phyloP scores from a whole-genome alignment of 1,139 yeast genomes.

The Pichia sp. region DNA sequence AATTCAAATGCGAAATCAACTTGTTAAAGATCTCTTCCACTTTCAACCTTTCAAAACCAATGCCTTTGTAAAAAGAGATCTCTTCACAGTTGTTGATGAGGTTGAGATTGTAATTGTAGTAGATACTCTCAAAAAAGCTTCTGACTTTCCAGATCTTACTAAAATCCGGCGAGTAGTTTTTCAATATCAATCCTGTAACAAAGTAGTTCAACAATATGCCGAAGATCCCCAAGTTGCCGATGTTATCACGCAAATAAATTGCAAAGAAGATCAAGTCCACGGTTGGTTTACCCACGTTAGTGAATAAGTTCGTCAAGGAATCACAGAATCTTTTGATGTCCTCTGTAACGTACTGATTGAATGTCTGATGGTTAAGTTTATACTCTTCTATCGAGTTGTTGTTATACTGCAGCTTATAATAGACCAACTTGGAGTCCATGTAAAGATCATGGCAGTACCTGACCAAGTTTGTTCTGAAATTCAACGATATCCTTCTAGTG shows the following conservation, averaged over 20 bases:
- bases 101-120: slow-evolving; percentile 81
- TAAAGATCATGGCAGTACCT: slow-evolving; percentile 90
- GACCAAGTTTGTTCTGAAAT: slow-evolving; percentile 78
- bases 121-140: slow-evolving; percentile 82
- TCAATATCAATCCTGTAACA: slow-evolving; percentile 71
- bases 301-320: slow-evolving; percentile 76
- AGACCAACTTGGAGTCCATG: slow-evolving; percentile 74
- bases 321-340: slow-evolving; percentile 82
- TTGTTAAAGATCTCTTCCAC: slow-evolving; percentile 55
- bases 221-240: slow-evolving; percentile 78
- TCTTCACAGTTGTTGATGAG: slow-evolving; percentile 88
- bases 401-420: slow-evolving; percentile 66
- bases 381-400: slow-evolving; percentile 29
- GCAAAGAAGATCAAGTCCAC: slow-evolving; percentile 87
- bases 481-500: slow-evolving; percentile 71
- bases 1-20: slow-evolving; percentile 44
- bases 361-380: slow-evolving; percentile 39
- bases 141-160: slow-evolving; percentile 72
- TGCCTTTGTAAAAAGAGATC: slow-evolving; percentile 91
- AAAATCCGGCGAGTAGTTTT: slow-evolving; percentile 75
- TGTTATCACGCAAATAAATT: slow-evolving; percentile 73
- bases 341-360: slow-evolving; percentile 78
- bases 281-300: slow-evolving; percentile 87
- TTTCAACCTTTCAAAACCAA: slow-evolving; percentile 71
- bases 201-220: slow-evolving; percentile 82